Conservation (phyloP, 2,329 filamentous ascomycete species). For the Lithohypha guttulata region DNA sequence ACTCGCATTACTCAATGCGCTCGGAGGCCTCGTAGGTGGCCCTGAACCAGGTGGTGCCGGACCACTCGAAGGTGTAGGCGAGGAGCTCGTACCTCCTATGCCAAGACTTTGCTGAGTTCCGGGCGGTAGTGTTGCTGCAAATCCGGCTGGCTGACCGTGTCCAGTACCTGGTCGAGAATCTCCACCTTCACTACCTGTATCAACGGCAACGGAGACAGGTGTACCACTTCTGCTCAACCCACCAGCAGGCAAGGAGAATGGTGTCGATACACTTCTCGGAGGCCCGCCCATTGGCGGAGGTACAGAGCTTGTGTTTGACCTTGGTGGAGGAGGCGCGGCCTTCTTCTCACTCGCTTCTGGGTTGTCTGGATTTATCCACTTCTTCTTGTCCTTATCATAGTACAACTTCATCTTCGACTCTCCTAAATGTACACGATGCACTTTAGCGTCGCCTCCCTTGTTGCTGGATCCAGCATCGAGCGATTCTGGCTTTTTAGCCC, state of each 20-base stretch:
- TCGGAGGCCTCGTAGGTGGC: constrained; percentile 61
- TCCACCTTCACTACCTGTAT: constrained; percentile 5
- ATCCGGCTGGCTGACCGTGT: background rate
- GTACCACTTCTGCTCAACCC: constrained; percentile 1
- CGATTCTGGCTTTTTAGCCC: constrained; percentile 57
- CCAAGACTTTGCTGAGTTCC: constrained; percentile 11
- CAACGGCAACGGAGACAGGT: background rate
- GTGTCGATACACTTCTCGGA: background rate
- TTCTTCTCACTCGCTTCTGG: constrained; percentile 50
- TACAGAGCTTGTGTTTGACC: background rate
- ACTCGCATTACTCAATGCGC: constrained; percentile 81
- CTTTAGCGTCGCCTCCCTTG: constrained; percentile 35
- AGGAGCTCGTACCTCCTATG: constrained; percentile 15
- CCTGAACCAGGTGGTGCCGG: constrained; percentile 28
- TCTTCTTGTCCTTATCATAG: constrained; percentile 90
- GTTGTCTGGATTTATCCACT: constrained; percentile 95
- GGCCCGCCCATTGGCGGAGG: constrained; percentile 3
- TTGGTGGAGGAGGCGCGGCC: constrained; percentile 62
- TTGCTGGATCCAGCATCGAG: constrained; percentile 31
- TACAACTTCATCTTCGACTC: constrained; percentile 81
- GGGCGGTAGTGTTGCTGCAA: constrained; percentile 8
- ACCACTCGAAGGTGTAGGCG: constrained; percentile 23
- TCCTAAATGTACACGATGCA: constrained; percentile 82
- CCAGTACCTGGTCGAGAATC: constrained; percentile 3
- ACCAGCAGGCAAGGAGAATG: background rate